Conservation (phyloP, 768 basidiomycete species). For the Leccinum barrowsii region DNA sequence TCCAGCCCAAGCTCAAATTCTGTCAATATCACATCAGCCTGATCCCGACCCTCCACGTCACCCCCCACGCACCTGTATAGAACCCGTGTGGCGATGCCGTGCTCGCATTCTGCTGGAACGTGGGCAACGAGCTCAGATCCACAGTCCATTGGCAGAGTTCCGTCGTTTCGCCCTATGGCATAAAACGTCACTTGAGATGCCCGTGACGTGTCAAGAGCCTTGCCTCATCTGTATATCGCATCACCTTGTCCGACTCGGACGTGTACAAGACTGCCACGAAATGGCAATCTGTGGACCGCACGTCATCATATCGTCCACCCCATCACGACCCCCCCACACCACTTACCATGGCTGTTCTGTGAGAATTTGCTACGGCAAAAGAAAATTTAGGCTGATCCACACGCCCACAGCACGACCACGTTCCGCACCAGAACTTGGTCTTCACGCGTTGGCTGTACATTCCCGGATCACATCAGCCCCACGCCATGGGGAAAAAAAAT, state of each 20-base stretch:
- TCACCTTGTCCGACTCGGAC: constrained; percentile 66
- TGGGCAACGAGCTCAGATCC: constrained; percentile 72
- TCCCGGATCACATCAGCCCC: constrained; percentile 13
- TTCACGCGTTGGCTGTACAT: constrained; percentile 66
- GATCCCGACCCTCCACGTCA: background rate
- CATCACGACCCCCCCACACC: background rate
- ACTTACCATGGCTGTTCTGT: constrained; percentile 47
- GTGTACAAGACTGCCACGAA: constrained; percentile 84
- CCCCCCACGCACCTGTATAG: constrained; percentile 57
- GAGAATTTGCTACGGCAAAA: constrained; percentile 61
- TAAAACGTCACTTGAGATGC: constrained; percentile 21
- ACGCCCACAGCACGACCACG: constrained; percentile 2
- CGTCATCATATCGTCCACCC: background rate
- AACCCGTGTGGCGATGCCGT: constrained; percentile 58
- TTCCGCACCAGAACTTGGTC: constrained; percentile 75
- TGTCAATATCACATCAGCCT: constrained; percentile 22
- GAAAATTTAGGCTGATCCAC: constrained; percentile 9
- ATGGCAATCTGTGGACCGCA: constrained; percentile 53
- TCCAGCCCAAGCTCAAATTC: constrained; percentile 85
- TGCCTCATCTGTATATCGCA: constrained; percentile 82
- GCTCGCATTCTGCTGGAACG: constrained; percentile 71
- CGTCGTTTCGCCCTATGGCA: constrained; percentile 54
- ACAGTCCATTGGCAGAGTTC: constrained; percentile 89
- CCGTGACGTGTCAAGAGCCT: constrained; percentile 19
- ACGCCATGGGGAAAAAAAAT: constrained; percentile 10